Evolutionary conservation across 345 rosid genomes (phyloP), one percentile per base, ranked within the genome.

Genomic region (Hibiscus trionum): DNA sequence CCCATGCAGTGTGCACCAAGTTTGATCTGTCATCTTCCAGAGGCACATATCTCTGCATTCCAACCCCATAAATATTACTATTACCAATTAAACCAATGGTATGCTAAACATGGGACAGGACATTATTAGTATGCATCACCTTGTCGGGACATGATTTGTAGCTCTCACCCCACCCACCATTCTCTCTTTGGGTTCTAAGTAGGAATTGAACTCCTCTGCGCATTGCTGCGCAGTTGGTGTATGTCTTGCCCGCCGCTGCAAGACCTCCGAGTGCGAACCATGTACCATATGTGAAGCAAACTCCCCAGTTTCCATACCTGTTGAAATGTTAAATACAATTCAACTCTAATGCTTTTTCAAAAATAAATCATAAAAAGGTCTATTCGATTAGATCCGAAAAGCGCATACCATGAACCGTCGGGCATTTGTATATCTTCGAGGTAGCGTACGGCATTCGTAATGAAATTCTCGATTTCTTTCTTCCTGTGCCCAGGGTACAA

Each of bases 151-250:
- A 88, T 66, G 89, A 85, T 55, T 78, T 77, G 52, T 77, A 81
- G 82, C 86, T 86, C 74, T 86, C 92, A 16, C 87, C 88, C 89
- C 88, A 88, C 7, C 90, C 90, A 46, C 92, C 92, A 72, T 84
- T 78, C 9, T 72, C 86, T 70, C 47, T 82, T 66, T 88, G 90
- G 33, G 53, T n/a, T 49, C 1, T 29, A 4, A 86, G 80, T 27
- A 86, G 76, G 19, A 86, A 86, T 4, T 84, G 70, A 12, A 82
- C 86, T 31, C 82, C 85, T 46, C 63, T 76, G 0, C 82, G 86
- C 31, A 83, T 60, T 2, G 84, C 81, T 11, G 14, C 39, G 11
- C 82, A 73, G 5, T 50, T 79, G 50, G 70, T 11, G 52, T 80
- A 86, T 3, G 79, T 82, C 74, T 86, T 73, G 61, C 87, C 87